Base-by-base conservation (phyloP, 768 basidiomycete species). In the Kwoniella dejecticola region DNA sequence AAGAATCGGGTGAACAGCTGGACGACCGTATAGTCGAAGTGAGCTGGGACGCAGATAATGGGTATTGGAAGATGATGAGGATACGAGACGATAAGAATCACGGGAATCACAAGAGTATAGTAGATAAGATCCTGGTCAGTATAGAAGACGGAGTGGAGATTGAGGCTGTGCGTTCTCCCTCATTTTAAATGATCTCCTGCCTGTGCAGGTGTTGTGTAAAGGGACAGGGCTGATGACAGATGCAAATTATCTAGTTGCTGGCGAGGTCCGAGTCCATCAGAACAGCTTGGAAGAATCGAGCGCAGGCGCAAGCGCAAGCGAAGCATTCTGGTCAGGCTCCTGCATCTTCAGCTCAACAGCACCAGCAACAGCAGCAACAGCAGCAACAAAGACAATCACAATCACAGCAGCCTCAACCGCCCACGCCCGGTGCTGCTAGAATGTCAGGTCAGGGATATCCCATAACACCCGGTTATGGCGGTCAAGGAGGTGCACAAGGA, bases 11-110 rank as follows among this genome's bases (percentile, higher is more conserved):
- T 6, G 89, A 94, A 73, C 95, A 98, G 77, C 81, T 88, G 64
- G 95, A 99, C 72, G 94, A 98, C 77, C 85, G 95, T 11, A 85
- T 98, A 38, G 88, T 98, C 19, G 96, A 99, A 77, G 93, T 95
- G 17, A 86, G 87, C 66, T 98, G 96, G 95, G 89, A 95, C 68
- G 60, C 83, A 24, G 83, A 83, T 29, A 81, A 82, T 46, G 71
- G 77, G 12, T 79, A 77, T 19, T 98, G 94, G 93, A 86, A 86
- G 59, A 87, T 92, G 85, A 87, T 98, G 86, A 86, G 96, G 46
- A 94, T 95, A 76, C 81, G 96, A 70, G 87, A 95, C 70, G 96
- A 99, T 79, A 99, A 99, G 78, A 88, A 86, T 2, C 80, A 94
- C 65, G 96, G 92, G 15, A 99, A 99, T 78, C 91, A 90, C 77